Evolutionary conservation across 768 basidiomycete genomes (phyloP).

Genomic region (Kwoniella sp.): DNA sequence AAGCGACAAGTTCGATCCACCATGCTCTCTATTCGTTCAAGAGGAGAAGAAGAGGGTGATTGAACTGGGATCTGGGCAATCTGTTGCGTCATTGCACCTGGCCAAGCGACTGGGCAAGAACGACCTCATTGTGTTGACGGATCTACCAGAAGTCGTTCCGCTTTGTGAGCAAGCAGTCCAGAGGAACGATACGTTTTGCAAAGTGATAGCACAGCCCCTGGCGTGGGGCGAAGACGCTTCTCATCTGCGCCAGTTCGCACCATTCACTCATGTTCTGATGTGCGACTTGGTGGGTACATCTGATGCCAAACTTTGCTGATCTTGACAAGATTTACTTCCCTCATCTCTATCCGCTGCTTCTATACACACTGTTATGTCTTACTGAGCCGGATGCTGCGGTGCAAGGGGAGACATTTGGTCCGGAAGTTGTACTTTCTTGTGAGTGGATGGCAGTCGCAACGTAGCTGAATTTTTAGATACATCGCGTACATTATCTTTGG

Average conservation of each 20-base stretch:
- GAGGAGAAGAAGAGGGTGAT: slow-evolving; percentile 56
- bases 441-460: slow-evolving; percentile 15
- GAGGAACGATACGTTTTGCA: slow-evolving; percentile 10
- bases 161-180: slow-evolving; percentile 59
- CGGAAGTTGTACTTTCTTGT: slow-evolving; percentile 67
- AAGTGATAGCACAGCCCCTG: slow-evolving; percentile 63
- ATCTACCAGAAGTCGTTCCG: slow-evolving; percentile 72
- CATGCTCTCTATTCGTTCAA: slow-evolving; percentile 56
- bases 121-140: slow-evolving; percentile 63
- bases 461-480: slow-evolving; percentile 35
- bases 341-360: slow-evolving; percentile 72
- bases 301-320: slow-evolving; percentile 16
- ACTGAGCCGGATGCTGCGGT: slow-evolving; percentile 60
- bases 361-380: slow-evolving; percentile 72
- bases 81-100: slow-evolving; percentile 62
- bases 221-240: slow-evolving; percentile 70
- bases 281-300: slow-evolving; percentile 72
- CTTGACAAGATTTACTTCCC: slow-evolving; percentile 77
- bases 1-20: slow-evolving; percentile 61
- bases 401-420: slow-evolving; percentile 29
- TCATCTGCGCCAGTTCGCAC: slow-evolving; percentile 10
- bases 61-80: slow-evolving; percentile 75
- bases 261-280: slow-evolving; percentile 68
- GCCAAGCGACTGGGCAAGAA: slow-evolving; percentile 59
- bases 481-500: slow-evolving; percentile 45